Base-by-base conservation (phyloP, 2,329 filamentous ascomycete genomes). In the Nothomitra cinnamomea region DNA sequence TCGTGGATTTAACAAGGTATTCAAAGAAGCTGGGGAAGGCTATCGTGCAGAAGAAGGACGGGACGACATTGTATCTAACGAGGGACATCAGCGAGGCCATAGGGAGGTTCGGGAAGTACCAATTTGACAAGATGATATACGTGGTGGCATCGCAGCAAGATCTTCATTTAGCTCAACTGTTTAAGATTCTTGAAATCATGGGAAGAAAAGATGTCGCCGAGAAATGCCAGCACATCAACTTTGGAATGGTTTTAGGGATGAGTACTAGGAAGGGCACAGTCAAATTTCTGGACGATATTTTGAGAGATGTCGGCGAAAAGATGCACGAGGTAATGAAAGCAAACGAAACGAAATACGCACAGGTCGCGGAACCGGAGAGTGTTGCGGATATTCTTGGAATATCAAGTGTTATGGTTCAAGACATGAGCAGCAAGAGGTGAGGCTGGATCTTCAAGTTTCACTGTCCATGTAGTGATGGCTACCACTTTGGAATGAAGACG, bases 281-380 rank as follows among this genome's bases (percentile, higher is more conserved):
- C 32, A 67, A 69, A 56, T 70, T 67, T 55, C 64, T 74, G n/a
- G 68, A 70, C 60, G 69, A 76, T 66, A 71, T 72, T 55, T 62
- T 74, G 42, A 66, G 69, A 41, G 85, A 89, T 60, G 87, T 94
- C 6, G 82, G 80, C 62, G 90, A 95, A 54, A 87, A 89, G 70
- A 98, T 98, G 92, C 90, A 96, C 73, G 87, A 95, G 57, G 87
- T 94, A 52, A 98, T 98, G 92, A 80, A 73, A 68, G 84, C 83
- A 72, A 96, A 96, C 67, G 76, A 85, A 61, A 75, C 77, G 64
- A 98, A 98, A 74, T 98, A 96, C 69, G 71, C 80, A 54, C 88
- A 95, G 68, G 83, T 98, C 19, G 85, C 83, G 63, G 75, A 96
- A 66, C 90, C 90, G 0, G 81, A 80, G 53, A 77, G 79, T 53